Percentiles rank a stretch among this genome's conserved stretches.
Conservation (phyloP, 352 stramenopile species). For the Pythium insidiosum region DNA sequence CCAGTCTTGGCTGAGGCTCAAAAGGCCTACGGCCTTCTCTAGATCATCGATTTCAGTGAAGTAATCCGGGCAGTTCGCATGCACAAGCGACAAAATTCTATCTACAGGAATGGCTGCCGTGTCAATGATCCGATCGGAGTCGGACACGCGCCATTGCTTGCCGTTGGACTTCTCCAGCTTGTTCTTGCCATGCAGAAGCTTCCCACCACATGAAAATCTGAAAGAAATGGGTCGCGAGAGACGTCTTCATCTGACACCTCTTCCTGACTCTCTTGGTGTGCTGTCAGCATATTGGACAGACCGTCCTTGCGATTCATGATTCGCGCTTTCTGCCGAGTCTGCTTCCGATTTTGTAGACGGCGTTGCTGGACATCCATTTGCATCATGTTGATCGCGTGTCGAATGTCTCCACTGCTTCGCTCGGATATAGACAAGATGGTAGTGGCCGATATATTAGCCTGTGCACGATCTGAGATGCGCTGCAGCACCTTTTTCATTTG, state of each 20-base stretch:
- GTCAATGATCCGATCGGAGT: conserved; percentile 47
- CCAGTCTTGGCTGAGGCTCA: conserved; percentile 64
- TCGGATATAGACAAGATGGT: conserved; percentile 49
- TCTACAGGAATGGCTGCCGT: conserved; percentile 47
- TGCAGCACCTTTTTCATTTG: conserved; percentile 68
- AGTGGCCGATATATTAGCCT: conserved; percentile 12
- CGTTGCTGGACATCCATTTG: conserved; percentile 25
- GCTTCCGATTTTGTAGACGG: not conserved
- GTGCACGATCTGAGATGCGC: conserved; percentile 30
- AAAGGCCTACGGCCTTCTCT: conserved; percentile 40
- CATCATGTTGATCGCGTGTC: conserved; percentile 73
- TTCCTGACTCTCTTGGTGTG: not conserved
- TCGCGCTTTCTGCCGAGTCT: too few species aligned
- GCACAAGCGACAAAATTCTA: conserved; percentile 49
- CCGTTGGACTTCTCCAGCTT: conserved; percentile 7
- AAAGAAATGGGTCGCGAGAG: conserved; percentile 64
- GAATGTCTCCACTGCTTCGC: conserved; percentile 63
- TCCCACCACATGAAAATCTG: conserved; percentile 73
- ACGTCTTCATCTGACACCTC: conserved; percentile 4
- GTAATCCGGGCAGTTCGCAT: conserved; percentile 64
- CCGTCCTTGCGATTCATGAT: too few species aligned
- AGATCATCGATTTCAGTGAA: conserved; percentile 76
- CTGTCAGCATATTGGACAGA: not conserved
- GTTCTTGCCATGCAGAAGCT: conserved; percentile 53
- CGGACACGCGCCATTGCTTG: conserved; percentile 7